phyloP scores from a whole-genome alignment of 345 rosid species.

The Geranium brycei region DNA sequence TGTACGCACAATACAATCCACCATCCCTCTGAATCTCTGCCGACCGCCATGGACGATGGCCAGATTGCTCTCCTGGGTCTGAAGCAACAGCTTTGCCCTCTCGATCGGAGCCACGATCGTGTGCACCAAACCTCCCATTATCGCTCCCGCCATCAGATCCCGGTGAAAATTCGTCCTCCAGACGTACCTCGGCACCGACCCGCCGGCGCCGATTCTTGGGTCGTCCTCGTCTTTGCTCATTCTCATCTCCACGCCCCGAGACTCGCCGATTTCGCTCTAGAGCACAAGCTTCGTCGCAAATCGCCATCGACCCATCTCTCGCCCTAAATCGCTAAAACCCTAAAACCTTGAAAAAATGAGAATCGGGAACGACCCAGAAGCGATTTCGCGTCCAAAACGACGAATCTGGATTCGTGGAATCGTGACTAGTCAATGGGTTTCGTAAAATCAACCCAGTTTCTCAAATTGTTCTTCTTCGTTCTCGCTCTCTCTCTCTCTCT shows the following conservation, averaged over 20 bases:
- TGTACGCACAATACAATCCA: conserved; percentile 74
- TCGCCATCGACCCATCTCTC: too few species aligned
- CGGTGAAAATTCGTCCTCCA: conserved; percentile 53
- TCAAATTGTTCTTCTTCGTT: background rate
- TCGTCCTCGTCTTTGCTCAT: conserved; percentile 36
- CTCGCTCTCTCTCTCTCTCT: background rate
- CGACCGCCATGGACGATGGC: conserved; percentile 60
- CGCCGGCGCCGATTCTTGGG: conserved; percentile 16
- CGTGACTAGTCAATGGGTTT: background rate
- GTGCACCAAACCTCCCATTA: conserved; percentile 89
- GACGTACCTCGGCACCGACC: background rate
- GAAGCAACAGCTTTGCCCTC: conserved; percentile 77
- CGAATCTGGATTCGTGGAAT: background rate
- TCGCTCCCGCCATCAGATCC: conserved; percentile 86
- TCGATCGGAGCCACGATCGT: conserved; percentile 95
- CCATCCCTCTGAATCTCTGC: conserved; percentile 70
- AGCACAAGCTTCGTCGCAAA: too few species aligned
- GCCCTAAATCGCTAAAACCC: background rate
- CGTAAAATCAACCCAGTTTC: background rate
- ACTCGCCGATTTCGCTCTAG: background rate
- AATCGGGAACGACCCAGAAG: background rate
- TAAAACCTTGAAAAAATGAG: background rate
- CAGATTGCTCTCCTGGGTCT: conserved; percentile 90
- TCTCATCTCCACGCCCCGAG: background rate
- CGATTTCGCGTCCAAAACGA: too few species aligned